Evolutionary conservation across 441 rosid species (phyloP).

Genomic region (Euphorbia celastroides): DNA sequence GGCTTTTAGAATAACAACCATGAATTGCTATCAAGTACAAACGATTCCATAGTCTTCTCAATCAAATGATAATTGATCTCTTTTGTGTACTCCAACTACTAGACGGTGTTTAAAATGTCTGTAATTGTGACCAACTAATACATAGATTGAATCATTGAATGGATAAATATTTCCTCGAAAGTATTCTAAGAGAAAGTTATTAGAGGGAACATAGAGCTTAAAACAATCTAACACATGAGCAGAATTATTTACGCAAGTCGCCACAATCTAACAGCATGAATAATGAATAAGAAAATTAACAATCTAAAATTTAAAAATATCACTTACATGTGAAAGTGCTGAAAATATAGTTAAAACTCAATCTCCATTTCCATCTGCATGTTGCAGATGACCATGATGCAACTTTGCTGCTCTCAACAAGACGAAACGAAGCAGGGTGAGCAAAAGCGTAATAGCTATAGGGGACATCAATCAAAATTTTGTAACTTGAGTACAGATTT

Average conservation of each 20-base stretch:
- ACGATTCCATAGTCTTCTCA: background rate
- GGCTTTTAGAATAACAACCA: background rate
- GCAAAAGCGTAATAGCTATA: background rate
- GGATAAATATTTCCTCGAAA: background rate
- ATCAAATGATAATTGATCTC: background rate
- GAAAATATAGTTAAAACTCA: conserved; percentile 94
- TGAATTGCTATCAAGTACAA: background rate
- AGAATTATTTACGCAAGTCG: background rate
- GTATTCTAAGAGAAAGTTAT: background rate
- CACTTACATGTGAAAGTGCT: conserved; percentile 86
- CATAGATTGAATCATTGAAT: background rate
- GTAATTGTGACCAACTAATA: background rate
- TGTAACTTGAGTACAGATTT: background rate
- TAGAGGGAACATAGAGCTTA: background rate
- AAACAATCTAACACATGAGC: background rate
- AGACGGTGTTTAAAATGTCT: background rate
- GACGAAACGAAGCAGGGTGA: conserved; percentile 3
- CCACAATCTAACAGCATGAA: background rate
- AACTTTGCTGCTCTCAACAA: conserved; percentile 60
- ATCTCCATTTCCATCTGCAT: conserved; percentile 99
- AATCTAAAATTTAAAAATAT: conserved; percentile 4
- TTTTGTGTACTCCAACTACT: background rate
- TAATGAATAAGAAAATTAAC: background rate
- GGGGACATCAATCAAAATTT: background rate
- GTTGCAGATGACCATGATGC: conserved; percentile 81